A percentile compares a stretch with the other conserved stretches of the same genome.
These are phyloP conservation scores for Yamadazyma siamensis DNA, from an alignment of 1,139 yeast species.

Conservation along the genomic window DNA sequence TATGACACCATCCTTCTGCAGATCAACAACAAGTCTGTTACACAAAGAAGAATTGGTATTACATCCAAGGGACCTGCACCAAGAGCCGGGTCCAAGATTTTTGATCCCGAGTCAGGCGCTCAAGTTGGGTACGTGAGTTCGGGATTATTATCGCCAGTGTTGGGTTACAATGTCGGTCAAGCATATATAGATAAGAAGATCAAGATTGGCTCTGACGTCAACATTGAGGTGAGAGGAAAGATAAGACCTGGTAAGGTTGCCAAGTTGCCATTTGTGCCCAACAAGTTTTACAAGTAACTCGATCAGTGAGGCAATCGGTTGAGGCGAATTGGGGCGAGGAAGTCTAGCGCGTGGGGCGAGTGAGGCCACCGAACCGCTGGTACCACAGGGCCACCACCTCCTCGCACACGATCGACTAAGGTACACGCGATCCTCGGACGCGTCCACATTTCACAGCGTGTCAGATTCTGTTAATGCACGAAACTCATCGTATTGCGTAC, in stretches of 20 bases:
- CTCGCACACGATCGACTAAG: no score
- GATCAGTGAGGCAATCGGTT: background rate
- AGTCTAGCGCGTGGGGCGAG: no score
- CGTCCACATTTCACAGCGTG: no score
- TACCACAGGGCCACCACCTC: no score
- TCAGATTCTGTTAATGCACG: no score
- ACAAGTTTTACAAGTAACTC: constrained; percentile 56
- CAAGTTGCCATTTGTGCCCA: constrained; percentile 80
- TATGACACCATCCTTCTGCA: constrained; percentile 66
- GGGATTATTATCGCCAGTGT: constrained; percentile 86
- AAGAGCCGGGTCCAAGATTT: constrained; percentile 74
- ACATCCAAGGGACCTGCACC: constrained; percentile 87
- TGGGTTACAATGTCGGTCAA: constrained; percentile 88
- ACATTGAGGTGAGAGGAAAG: constrained; percentile 82
- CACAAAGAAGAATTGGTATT: constrained; percentile 71
- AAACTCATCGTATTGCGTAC: no score
- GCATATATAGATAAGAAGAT: constrained; percentile 76
- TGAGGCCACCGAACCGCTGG: no score
- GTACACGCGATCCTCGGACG: no score
- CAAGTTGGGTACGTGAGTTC: constrained; percentile 78
- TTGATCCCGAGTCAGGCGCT: constrained; percentile 45
- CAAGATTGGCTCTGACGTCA: constrained; percentile 73
- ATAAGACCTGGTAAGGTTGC: constrained; percentile 68
- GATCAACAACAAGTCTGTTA: constrained; percentile 52
- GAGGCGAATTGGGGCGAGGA: background rate